phyloP scores from a whole-genome alignment of 2,329 filamentous ascomycete genomes.

The Gnomoniopsis smithogilvyi region DNA sequence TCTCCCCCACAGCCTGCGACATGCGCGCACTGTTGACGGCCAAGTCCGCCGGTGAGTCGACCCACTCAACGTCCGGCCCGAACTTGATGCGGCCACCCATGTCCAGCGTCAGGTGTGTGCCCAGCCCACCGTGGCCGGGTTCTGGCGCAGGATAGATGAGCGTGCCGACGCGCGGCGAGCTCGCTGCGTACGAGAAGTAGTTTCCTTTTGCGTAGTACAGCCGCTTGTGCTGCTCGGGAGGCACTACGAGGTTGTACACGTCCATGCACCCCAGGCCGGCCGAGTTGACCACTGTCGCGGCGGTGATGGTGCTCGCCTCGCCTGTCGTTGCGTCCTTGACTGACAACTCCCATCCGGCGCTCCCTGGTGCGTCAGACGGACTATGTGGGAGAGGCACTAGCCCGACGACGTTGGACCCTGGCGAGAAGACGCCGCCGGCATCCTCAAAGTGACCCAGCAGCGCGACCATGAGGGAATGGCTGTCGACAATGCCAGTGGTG shows the following conservation, averaged over 20 bases:
- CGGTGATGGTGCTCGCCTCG: slow-evolving; percentile 59
- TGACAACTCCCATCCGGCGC: slow-evolving; percentile 66
- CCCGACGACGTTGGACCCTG: slow-evolving; percentile 61
- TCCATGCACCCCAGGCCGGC: slow-evolving; percentile 76
- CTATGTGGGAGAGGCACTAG: slow-evolving; percentile 46
- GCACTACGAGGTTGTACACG: slow-evolving; percentile 80
- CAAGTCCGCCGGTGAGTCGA: slow-evolving; percentile 68
- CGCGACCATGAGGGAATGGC: slow-evolving; percentile 78
- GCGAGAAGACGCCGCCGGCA: slow-evolving; percentile 68
- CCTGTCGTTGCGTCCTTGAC: slow-evolving; percentile 45
- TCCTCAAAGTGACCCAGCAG: slow-evolving; percentile 77
- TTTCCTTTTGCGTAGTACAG: slow-evolving; percentile 90
- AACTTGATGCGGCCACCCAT: slow-evolving; percentile 82
- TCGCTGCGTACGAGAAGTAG: slow-evolving; percentile 80
- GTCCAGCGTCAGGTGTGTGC: slow-evolving; percentile 92
- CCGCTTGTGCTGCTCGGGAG: slow-evolving; percentile 48
- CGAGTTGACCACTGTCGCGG: slow-evolving; percentile 77
- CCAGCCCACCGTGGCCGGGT: slow-evolving; percentile 78
- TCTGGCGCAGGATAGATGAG: slow-evolving; percentile 86
- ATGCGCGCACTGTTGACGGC: slow-evolving; percentile 61
- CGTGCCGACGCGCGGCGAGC: slow-evolving; percentile 60
- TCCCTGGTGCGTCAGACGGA: slow-evolving; percentile 36
- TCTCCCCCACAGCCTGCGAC: slow-evolving; percentile 66
- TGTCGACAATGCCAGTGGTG: slow-evolving; percentile 87
- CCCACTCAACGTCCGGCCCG: slow-evolving; percentile 95